Percentiles rank a stretch among this genome's conserved stretches.
phyloP scores from a whole-genome alignment of 140 eudicot genomes.

The Senecio squalidus region DNA sequence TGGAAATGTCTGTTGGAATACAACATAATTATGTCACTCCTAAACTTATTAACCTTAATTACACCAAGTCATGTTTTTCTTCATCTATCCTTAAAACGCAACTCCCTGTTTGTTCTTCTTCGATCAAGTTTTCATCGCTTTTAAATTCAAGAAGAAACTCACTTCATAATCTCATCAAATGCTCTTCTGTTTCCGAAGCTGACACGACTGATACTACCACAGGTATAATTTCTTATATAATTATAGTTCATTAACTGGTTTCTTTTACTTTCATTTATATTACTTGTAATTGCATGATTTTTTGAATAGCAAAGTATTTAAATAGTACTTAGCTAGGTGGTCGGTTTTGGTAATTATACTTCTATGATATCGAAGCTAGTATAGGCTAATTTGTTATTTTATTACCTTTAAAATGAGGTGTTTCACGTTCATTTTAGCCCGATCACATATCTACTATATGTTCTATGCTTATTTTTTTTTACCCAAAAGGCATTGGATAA shows the following conservation, averaged over 20 bases:
- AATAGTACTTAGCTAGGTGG: no score
- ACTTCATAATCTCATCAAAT: constrained; percentile 38
- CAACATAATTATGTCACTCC: constrained; percentile 28
- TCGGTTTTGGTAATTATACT: no score
- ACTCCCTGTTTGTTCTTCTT: constrained; percentile 25
- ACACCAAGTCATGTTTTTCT: constrained; percentile 23
- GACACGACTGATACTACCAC: constrained; percentile 41
- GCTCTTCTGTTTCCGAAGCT: constrained; percentile 75
- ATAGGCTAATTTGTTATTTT: no score
- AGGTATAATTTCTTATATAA: constrained; percentile 18
- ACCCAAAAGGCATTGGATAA: background rate
- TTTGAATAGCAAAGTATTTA: background rate
- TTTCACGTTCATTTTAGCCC: background rate
- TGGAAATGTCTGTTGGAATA: constrained; percentile 59
- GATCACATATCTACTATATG: background rate
- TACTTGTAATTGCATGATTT: background rate
- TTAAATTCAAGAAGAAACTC: constrained; percentile 31
- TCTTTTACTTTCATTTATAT: no score
- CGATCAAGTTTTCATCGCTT: constrained; percentile 15
- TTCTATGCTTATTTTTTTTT: background rate
- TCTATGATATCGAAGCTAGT: no score
- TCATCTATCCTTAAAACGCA: constrained; percentile 36
- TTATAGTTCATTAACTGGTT: background rate
- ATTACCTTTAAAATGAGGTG: no score
- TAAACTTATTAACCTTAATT: constrained; percentile 24